A percentile compares a stretch with the other conserved stretches of the same genome.
These are phyloP conservation scores for Diplodia scrobiculata DNA, from an alignment of 2,329 filamentous ascomycete genomes.

Conservation along the genomic window DNA sequence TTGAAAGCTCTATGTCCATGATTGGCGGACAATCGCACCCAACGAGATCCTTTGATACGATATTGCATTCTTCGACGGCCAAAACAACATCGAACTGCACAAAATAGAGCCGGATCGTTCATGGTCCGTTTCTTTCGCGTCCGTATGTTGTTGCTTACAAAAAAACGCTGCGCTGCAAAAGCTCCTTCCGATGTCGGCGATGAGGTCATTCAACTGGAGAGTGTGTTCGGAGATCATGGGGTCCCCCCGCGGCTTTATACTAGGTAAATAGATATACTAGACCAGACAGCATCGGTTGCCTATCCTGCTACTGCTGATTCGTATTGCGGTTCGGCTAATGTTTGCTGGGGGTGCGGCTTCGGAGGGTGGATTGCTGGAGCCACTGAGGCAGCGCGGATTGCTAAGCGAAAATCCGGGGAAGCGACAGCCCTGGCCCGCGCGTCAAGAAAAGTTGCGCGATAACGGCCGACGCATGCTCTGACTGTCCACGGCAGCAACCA, in stretches of 20 bases:
- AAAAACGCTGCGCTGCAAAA: too few species aligned
- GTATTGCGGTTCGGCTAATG: background rate
- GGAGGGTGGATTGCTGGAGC: background rate
- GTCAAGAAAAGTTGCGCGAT: constrained; percentile 28
- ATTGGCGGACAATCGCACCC: too few species aligned
- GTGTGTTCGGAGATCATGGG: background rate
- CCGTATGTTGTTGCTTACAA: too few species aligned
- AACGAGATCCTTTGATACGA: too few species aligned
- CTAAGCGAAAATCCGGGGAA: constrained; percentile 29
- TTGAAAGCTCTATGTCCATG: too few species aligned
- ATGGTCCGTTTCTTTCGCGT: too few species aligned
- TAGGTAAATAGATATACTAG: background rate
- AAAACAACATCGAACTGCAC: too few species aligned
- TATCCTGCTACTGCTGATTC: background rate
- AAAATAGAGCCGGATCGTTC: too few species aligned
- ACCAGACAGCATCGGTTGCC: background rate
- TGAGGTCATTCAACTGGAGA: background rate
- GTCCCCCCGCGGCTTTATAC: background rate
- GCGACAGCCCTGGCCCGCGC: constrained; percentile 3
- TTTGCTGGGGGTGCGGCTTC: background rate
- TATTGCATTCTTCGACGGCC: too few species aligned
- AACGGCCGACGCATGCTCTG: constrained; percentile 22
- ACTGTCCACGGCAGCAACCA: constrained; percentile 30
- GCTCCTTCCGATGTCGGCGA: constrained; percentile 14
- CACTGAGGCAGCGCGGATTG: constrained; percentile 25